Percentiles rank a stretch among this genome's conserved stretches.
phyloP scores from a whole-genome alignment of 2,329 filamentous ascomycete genomes.

The Penicillium italicum region DNA sequence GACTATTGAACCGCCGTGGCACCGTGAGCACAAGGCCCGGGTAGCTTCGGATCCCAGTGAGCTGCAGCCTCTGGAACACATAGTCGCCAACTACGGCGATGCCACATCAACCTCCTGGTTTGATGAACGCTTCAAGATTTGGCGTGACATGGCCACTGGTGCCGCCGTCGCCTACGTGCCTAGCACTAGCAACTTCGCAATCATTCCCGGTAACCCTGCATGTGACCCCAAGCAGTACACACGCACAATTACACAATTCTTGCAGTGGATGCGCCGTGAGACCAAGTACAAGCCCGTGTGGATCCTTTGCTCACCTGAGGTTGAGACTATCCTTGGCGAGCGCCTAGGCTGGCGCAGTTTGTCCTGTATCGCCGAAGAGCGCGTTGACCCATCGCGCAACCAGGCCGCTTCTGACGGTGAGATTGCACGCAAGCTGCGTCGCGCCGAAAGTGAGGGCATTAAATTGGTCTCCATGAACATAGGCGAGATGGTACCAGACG shows the following conservation, averaged over 20 bases:
- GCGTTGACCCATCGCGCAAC: constrained; percentile 70
- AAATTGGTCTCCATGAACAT: constrained; percentile 70
- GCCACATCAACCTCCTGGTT: constrained; percentile 92
- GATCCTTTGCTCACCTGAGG: constrained; percentile 76
- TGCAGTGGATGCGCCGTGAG: constrained; percentile 70
- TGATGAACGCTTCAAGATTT: constrained; percentile 82
- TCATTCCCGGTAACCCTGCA: constrained; percentile 82
- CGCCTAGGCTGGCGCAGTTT: constrained; percentile 84
- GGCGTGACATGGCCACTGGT: constrained; percentile 74
- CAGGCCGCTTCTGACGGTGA: constrained; percentile 62
- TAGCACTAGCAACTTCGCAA: constrained; percentile 67
- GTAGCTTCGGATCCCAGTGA: constrained; percentile 49
- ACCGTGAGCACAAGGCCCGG: constrained; percentile 35
- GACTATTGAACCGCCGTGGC: constrained; percentile 68
- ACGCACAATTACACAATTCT: constrained; percentile 68
- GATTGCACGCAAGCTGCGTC: constrained; percentile 70
- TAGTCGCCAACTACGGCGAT: constrained; percentile 93
- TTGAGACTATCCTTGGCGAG: constrained; percentile 74
- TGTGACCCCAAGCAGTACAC: constrained; percentile 75
- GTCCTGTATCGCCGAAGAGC: constrained; percentile 84
- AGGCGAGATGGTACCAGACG: constrained; percentile 61
- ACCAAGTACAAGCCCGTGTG: constrained; percentile 74
- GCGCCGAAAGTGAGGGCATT: constrained; percentile 77
- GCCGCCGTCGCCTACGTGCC: constrained; percentile 81
- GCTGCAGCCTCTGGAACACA: constrained; percentile 73